A percentile compares a stretch with the other conserved stretches of the same genome.
Conservation (phyloP, 2,329 filamentous ascomycete genomes). For the Thelonectria blattea region DNA sequence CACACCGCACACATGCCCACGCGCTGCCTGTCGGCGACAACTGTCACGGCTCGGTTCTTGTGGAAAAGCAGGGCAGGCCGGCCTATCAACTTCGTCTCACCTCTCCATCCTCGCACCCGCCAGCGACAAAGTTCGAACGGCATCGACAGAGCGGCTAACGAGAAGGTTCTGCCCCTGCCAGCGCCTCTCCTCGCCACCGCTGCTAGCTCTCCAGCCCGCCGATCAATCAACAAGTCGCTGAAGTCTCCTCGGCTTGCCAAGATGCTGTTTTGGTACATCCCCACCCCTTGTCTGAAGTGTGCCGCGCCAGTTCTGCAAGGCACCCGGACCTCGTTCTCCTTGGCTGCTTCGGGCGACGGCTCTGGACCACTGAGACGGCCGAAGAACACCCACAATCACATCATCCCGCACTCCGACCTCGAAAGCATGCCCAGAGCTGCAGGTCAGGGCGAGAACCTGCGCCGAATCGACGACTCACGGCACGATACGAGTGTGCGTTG, state of each 20-base stretch:
- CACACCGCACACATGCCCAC: conserved; percentile 5
- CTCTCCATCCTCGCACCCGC: conserved; percentile 21
- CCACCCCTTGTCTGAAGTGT: conserved; percentile 6
- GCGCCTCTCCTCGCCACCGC: not conserved
- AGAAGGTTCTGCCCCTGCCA: conserved; percentile 3
- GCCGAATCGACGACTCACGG: not conserved
- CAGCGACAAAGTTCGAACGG: conserved; percentile 13
- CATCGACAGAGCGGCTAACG: conserved; percentile 6
- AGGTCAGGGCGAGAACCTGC: conserved; percentile 4
- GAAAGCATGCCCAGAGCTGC: conserved; percentile 8
- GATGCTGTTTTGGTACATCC: not conserved
- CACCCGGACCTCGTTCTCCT: conserved; percentile 5
- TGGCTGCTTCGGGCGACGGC: conserved; percentile 9
- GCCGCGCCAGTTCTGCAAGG: conserved; percentile 12
- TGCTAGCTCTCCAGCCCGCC: not conserved
- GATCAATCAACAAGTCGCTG: not conserved
- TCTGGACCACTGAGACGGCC: conserved; percentile 6
- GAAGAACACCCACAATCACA: conserved; percentile 6
- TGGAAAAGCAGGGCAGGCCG: conserved; percentile 21
- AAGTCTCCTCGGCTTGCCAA: too few species aligned
- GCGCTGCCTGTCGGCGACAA: conserved; percentile 10
- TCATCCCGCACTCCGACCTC: conserved; percentile 16
- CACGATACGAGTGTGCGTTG: not conserved
- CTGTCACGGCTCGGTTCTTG: conserved; percentile 26
- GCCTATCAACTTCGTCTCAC: conserved; percentile 30